These are phyloP conservation scores for Cyclotella distinguenda DNA, from an alignment of 108 stramenopile genomes.

Conservation along the genomic window DNA sequence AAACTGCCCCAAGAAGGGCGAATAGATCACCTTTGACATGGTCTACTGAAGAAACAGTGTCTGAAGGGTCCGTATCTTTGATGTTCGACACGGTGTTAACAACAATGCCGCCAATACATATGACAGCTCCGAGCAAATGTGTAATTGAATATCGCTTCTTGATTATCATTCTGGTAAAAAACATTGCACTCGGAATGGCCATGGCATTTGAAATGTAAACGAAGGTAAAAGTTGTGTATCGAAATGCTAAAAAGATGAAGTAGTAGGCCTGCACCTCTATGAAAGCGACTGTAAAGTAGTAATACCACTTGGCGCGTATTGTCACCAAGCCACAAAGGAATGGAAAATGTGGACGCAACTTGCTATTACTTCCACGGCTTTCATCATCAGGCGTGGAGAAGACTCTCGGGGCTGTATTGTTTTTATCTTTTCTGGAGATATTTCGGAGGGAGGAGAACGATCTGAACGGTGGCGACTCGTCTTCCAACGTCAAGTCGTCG, in stretches of 20 bases:
- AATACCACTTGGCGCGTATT: slow-evolving; percentile 49
- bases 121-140: slow-evolving; percentile 81
- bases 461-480: slow-evolving; percentile 13
- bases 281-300: slow-evolving; percentile 71
- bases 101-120: slow-evolving; percentile 85
- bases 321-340: slow-evolving; percentile 32
- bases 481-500: slow-evolving; percentile 35
- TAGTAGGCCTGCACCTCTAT: slow-evolving; percentile 92
- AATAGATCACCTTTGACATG: slow-evolving; percentile 84
- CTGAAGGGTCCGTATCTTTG: slow-evolving; percentile 17
- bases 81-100: slow-evolving; percentile 82
- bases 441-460: slow-evolving; percentile 5
- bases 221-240: slow-evolving; percentile 93
- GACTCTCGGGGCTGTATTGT: background rate
- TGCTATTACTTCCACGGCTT: slow-evolving; percentile 7
- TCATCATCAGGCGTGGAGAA: slow-evolving; percentile 3
- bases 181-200: slow-evolving; percentile 93
- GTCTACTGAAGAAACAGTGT: slow-evolving; percentile 44
- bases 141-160: slow-evolving; percentile 55
- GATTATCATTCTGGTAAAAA: slow-evolving; percentile 72
- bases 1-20: slow-evolving; percentile 76
- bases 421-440: background rate
- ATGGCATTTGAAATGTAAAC: slow-evolving; percentile 91
- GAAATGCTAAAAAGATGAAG: slow-evolving; percentile 80
- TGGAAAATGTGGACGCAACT: slow-evolving; percentile 12